Evolutionary conservation across 2,329 filamentous ascomycete genomes (phyloP).

Genomic region (Neonectria neomacrospora): DNA sequence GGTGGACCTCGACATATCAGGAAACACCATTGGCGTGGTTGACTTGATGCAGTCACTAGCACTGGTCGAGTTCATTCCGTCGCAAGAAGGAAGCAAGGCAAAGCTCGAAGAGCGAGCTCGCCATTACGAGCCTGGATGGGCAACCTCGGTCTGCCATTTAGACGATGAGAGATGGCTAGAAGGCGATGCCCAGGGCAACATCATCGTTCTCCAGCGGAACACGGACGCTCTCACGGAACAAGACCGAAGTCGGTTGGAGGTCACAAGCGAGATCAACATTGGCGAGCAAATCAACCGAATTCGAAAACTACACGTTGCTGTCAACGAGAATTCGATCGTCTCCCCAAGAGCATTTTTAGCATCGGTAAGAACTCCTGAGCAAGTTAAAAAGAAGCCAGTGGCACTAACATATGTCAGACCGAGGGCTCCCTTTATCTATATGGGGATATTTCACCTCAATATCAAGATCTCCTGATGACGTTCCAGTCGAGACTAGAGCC

Average conservation of each 20-base stretch:
- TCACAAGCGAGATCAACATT: constrained; percentile 83
- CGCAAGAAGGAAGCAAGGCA: constrained; percentile 66
- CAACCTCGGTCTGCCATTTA: constrained; percentile 79
- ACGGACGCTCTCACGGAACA: constrained; percentile 76
- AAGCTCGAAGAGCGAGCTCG: constrained; percentile 79
- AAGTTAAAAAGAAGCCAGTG: background rate
- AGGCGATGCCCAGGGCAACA: constrained; percentile 87
- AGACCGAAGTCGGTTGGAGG: constrained; percentile 75
- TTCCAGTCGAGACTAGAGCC: constrained; percentile 79
- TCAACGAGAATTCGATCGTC: constrained; percentile 73
- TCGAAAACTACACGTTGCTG: constrained; percentile 75
- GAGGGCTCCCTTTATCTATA: constrained; percentile 94
- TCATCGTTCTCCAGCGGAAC: constrained; percentile 83
- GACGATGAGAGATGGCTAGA: constrained; percentile 81
- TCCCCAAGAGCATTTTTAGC: constrained; percentile 87
- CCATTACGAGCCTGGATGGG: constrained; percentile 85
- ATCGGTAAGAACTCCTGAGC: constrained; percentile 70
- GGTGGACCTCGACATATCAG: constrained; percentile 80
- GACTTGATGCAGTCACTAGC: constrained; percentile 95
- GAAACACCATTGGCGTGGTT: constrained; percentile 81
- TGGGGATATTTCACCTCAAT: constrained; percentile 76
- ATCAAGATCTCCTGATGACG: constrained; percentile 83
- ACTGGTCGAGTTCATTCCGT: constrained; percentile 76
- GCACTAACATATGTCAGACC: constrained; percentile 63
- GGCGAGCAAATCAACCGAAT: constrained; percentile 96